These are phyloP conservation scores for Bryoglossum gracile DNA, from an alignment of 495 filamentous ascomycete species.

Conservation along the genomic window DNA sequence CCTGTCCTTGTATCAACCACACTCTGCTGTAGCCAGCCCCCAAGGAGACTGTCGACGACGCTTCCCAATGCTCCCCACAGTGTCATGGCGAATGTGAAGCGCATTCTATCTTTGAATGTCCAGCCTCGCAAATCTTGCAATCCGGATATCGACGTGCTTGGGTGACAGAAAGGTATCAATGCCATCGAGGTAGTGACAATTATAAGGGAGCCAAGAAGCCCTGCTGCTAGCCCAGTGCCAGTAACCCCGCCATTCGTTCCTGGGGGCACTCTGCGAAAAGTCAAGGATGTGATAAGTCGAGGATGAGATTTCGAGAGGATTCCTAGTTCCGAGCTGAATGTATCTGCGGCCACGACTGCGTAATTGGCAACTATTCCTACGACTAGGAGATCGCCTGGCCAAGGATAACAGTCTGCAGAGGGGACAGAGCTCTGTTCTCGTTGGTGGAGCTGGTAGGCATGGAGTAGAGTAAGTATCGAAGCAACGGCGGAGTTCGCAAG, in stretches of 20 bases:
- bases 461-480: conserved; percentile 62
- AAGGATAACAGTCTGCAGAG: conserved; percentile 33
- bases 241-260: conserved; percentile 95
- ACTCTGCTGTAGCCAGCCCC: conserved; percentile 77
- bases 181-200: conserved; percentile 58
- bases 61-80: conserved; percentile 70
- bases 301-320: conserved; percentile 74
- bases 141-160: conserved; percentile 9
- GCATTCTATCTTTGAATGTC: conserved; percentile 40
- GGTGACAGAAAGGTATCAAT: conserved; percentile 61
- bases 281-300: conserved; percentile 78
- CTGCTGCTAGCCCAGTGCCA: conserved; percentile 60
- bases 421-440: conserved; percentile 29
- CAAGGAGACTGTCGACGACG: conserved; percentile 78
- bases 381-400: conserved; percentile 48
- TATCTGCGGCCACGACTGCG: conserved; percentile 85
- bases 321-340: conserved; percentile 90
- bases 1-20: conserved; percentile 77
- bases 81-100: conserved; percentile 54
- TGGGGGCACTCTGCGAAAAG: conserved; percentile 65
- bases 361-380: conserved; percentile 68
- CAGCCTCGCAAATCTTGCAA: conserved; percentile 35
- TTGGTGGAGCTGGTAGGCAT: conserved; percentile 53
- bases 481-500: conserved; percentile 80
- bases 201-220: conserved; percentile 64